Base-by-base conservation (phyloP, 768 basidiomycete species). In the Porpolomopsis calyptriformis region DNA sequence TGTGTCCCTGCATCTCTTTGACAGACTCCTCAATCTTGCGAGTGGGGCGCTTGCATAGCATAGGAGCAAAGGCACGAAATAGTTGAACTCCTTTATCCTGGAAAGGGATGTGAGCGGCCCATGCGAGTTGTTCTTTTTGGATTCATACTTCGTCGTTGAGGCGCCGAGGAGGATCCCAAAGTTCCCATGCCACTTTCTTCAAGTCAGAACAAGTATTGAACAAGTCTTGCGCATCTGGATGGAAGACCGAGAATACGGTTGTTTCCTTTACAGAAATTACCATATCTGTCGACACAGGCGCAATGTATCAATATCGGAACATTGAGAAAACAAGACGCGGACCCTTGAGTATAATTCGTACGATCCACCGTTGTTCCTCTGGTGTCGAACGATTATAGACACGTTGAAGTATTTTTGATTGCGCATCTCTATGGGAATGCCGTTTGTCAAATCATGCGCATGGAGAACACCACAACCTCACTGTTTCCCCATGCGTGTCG, bases 131-230 rank as follows among this genome's bases (percentile, higher is more conserved):
- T 12, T 34, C 6, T 24, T 22, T 41, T 20, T 37, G 3, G 24
- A 20, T 29, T 1, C 35, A n/a, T 57, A 79, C 80, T 61, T 79
- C 73, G 6, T 73, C 70, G 39, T 80, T 75, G 11, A 87, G 67
- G 34, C 87, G 71, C 39, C 73, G 71, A 2, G 72, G 66, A 0
- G 84, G 81, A 59, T 96, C 81, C 70, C 82, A 84, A 1, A 99
- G 68, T 43, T 84, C 82, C 82, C 85, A 97, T 25, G 80, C 82
- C 2, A 99, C 88, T 48, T 87, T 86, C 68, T 93, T 93, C 38
- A 98, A 69, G 62, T 98, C 93, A 0, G 93, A 97, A 59, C 91
- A 97, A 1, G 91, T 92, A 59, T 97, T 97, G 68, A 88, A 99
- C 6, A 96, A 64, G 58, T 90, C 87, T 50, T 88, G 82, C 0